phyloP scores from a whole-genome alignment of 208 protist species.

The Acanthamoeba castellanii region DNA sequence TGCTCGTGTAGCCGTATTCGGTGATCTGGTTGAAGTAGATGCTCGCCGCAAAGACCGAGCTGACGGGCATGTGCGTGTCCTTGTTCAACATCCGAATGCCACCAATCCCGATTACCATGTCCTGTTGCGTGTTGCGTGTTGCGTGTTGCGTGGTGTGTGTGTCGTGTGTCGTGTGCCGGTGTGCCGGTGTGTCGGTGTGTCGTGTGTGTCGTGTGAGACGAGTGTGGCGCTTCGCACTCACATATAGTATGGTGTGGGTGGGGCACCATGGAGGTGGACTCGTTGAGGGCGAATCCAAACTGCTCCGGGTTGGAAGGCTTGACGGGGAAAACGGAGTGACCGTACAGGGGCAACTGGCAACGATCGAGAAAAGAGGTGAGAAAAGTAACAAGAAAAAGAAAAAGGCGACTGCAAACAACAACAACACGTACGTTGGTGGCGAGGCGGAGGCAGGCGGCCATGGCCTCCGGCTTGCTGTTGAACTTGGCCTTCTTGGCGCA shows the following conservation, averaged over 20 bases:
- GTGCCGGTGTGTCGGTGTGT: too few relatives aligned
- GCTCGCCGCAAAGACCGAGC: neutral
- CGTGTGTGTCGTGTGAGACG: too few relatives aligned
- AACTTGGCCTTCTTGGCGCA: neutral
- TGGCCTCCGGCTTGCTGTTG: neutral
- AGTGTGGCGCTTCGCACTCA: too few relatives aligned
- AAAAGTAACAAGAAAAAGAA: neutral
- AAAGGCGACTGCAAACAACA: neutral
- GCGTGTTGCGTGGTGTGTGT: too few relatives aligned
- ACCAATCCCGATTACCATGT: neutral
- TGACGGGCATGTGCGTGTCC: conserved; percentile 42
- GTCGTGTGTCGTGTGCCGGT: too few relatives aligned
- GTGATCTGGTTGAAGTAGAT: conserved; percentile 62
- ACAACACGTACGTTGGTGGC: neutral
- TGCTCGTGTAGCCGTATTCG: conserved; percentile 6
- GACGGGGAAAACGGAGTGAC: conserved; percentile 13
- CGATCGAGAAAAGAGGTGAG: neutral
- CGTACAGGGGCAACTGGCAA: conserved; percentile 26
- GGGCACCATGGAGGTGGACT: neutral
- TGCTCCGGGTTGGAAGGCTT: conserved; percentile 27
- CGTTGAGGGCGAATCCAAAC: conserved; percentile 33
- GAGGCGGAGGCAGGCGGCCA: neutral
- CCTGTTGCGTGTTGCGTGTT: neutral
- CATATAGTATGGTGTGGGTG: neutral
- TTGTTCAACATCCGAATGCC: conserved; percentile 41